phyloP scores from a whole-genome alignment of 352 stramenopile genomes.

The Pythium inflatum region DNA sequence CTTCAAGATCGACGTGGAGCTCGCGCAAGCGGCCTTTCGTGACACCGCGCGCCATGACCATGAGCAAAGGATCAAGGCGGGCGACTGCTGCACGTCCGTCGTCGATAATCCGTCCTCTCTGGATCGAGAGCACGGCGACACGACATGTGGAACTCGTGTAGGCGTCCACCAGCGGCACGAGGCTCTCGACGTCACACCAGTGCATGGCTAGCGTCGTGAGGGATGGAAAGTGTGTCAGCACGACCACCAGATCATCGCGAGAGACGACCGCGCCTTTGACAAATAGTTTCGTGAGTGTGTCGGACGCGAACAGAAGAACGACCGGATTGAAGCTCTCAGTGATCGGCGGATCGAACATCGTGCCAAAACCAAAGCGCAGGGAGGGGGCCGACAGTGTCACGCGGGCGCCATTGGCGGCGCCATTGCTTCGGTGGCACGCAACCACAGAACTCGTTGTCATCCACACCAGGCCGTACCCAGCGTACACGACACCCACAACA shows the following conservation, averaged over 20 bases:
- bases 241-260: neutral
- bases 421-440: neutral
- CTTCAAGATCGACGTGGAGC: too few relatives aligned
- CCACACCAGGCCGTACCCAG: conserved; percentile 3
- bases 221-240: neutral
- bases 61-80: too few relatives aligned
- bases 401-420: neutral
- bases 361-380: conserved; percentile 4
- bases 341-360: neutral
- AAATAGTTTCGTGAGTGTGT: too few relatives aligned
- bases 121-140: neutral
- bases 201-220: neutral
- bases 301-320: too few relatives aligned
- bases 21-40: too few relatives aligned
- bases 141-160: neutral
- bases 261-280: neutral
- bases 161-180: neutral
- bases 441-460: neutral
- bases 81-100: too few relatives aligned
- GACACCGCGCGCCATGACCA: too few relatives aligned
- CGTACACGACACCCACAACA: neutral
- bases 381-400: too few relatives aligned
- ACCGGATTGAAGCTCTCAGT: too few relatives aligned
- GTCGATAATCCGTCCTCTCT: too few relatives aligned
- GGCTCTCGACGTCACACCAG: neutral